Conservation (phyloP, 2,329 filamentous ascomycete genomes). For the Graphilbum fragrans region DNA sequence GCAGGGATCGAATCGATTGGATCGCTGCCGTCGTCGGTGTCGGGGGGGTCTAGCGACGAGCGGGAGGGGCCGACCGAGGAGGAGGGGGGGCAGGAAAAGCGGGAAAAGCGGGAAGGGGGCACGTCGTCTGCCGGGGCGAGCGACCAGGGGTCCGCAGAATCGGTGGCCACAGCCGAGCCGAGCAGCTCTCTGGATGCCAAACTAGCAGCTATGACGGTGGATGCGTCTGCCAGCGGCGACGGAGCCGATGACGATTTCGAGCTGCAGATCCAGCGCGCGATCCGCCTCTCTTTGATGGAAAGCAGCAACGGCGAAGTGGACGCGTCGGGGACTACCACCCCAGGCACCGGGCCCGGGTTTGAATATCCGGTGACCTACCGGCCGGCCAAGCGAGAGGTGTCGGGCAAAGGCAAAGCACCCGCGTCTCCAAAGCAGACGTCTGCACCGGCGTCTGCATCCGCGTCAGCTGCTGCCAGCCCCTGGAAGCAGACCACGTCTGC, state of each 20-base stretch:
- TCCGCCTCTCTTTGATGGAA: conserved; percentile 49
- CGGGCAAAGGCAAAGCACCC: too few species aligned
- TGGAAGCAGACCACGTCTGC: conserved; percentile 5
- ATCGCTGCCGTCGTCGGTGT: background rate
- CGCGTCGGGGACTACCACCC: background rate
- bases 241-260: conserved; percentile 37
- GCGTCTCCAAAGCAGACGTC: background rate
- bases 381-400: background rate
- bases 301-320: conserved; percentile 25
- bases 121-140: too few species aligned
- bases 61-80: background rate
- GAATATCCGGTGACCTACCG: conserved; percentile 32
- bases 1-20: conserved; percentile 1
- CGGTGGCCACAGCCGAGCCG: background rate
- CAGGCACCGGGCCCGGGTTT: background rate
- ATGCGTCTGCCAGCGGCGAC: background rate
- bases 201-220: too few species aligned
- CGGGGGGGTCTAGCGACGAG: background rate
- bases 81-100: background rate
- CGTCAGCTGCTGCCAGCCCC: conserved; percentile 16
- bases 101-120: background rate
- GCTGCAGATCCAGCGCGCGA: conserved; percentile 48
- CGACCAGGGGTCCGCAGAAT: too few species aligned
- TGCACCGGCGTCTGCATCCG: background rate
- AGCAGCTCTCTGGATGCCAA: too few species aligned